phyloP scores from a whole-genome alignment of 805 yeast genomes.

The Candida caryicola region DNA sequence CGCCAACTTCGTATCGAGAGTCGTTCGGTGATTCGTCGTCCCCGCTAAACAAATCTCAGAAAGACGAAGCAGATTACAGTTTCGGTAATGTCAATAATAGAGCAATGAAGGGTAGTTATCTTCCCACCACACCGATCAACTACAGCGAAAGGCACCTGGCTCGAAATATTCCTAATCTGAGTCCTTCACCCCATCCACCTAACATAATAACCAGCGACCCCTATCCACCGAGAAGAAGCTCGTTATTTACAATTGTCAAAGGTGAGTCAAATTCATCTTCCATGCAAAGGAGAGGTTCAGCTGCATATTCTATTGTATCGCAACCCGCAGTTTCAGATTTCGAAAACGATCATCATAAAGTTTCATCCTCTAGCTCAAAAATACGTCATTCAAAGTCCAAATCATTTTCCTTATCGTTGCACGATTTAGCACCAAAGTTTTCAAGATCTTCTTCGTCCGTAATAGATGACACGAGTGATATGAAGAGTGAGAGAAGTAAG shows the following conservation, averaged over 20 bases:
- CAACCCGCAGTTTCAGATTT: constrained; percentile 2
- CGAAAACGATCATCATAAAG: background rate
- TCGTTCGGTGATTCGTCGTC: too few relatives aligned
- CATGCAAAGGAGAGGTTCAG: constrained; percentile 7
- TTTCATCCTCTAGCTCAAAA: background rate
- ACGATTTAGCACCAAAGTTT: constrained; percentile 18
- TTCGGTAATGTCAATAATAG: too few relatives aligned
- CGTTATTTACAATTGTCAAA: background rate
- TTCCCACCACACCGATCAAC: too few relatives aligned
- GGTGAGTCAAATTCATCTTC: background rate
- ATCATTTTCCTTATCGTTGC: constrained; percentile 19
- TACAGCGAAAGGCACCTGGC: too few relatives aligned
- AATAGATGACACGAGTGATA: constrained; percentile 9
- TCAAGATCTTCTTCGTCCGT: constrained; percentile 8
- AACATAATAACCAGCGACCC: too few relatives aligned
- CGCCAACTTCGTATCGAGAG: too few relatives aligned
- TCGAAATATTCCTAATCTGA: too few relatives aligned
- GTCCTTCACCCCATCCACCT: too few relatives aligned
- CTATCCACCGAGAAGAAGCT: background rate
- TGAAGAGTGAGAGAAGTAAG: constrained; percentile 12
- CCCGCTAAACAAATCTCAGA: too few relatives aligned
- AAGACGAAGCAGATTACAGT: too few relatives aligned
- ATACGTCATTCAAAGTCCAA: constrained; percentile 19
- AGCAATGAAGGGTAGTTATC: too few relatives aligned
- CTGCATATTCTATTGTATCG: constrained; percentile 10